Conservation (phyloP, 1,284 basidiomycete genomes). For the Prillingera fragicola region DNA sequence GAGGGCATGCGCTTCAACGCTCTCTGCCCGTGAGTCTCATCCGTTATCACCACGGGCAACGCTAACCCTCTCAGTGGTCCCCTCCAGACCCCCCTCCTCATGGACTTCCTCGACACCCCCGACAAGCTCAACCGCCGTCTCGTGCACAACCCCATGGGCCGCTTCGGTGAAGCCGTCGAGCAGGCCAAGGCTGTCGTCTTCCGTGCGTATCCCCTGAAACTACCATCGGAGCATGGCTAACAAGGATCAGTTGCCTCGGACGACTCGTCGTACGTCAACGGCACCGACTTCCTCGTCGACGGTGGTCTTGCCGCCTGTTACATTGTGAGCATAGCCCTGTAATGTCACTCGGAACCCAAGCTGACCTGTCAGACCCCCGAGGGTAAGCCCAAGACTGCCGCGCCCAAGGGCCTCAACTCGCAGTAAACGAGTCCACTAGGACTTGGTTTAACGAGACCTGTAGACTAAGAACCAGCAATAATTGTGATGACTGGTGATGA, state of each 20-base stretch:
- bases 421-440: too few relatives aligned
- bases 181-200: constrained; percentile 86
- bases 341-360: not conserved
- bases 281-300: constrained; percentile 87
- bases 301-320: constrained; percentile 85
- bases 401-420: constrained; percentile 28
- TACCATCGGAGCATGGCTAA: not conserved
- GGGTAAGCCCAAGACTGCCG: constrained; percentile 23
- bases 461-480: too few relatives aligned
- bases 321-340: constrained; percentile 51
- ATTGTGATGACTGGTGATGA: too few relatives aligned
- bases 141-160: constrained; percentile 90
- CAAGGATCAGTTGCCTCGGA: constrained; percentile 47
- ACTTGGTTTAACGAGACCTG: too few relatives aligned
- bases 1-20: constrained; percentile 95
- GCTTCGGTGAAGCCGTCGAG: constrained; percentile 94
- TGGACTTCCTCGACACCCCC: constrained; percentile 96
- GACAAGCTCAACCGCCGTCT: constrained; percentile 89
- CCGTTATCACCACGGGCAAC: not conserved
- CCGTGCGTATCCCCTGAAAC: constrained; percentile 55
- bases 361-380: constrained; percentile 31
- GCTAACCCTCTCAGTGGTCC: constrained; percentile 60
- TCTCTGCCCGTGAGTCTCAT: constrained; percentile 79
- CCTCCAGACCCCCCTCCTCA: constrained; percentile 85
- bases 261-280: constrained; percentile 57